Evolutionary conservation across 2,329 filamentous ascomycete genomes (phyloP).

Genomic region (Penicillium sp.): DNA sequence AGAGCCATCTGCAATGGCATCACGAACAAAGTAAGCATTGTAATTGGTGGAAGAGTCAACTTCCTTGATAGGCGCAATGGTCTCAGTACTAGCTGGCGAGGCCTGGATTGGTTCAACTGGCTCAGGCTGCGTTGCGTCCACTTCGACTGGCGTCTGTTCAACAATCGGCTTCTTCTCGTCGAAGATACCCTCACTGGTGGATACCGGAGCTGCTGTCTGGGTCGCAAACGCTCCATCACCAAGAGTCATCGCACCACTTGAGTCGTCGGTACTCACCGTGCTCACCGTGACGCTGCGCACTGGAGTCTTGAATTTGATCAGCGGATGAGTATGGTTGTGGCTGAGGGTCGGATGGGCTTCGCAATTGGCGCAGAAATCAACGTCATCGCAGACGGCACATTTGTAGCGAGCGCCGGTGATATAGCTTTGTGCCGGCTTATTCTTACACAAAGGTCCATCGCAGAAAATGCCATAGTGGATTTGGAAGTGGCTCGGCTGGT

Average conservation of each 20-base stretch:
- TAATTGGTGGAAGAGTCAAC: slow-evolving; percentile 13
- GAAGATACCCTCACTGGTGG: slow-evolving; percentile 12
- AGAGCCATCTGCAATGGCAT: slow-evolving; percentile 74
- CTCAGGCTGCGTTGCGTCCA: slow-evolving; percentile 15
- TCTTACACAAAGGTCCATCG: slow-evolving; percentile 80
- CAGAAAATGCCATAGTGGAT: slow-evolving; percentile 85
- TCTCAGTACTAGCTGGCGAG: neutral
- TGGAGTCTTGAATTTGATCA: slow-evolving; percentile 95
- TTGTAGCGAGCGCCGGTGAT: slow-evolving; percentile 90
- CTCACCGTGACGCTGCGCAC: slow-evolving; percentile 82
- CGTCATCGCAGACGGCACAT: slow-evolving; percentile 91
- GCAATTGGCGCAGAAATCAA: slow-evolving; percentile 90
- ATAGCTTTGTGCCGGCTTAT: slow-evolving; percentile 44
- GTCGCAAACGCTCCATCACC: slow-evolving; percentile 59
- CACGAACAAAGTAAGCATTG: slow-evolving; percentile 67
- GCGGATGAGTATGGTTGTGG: slow-evolving; percentile 92
- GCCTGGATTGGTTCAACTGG: slow-evolving; percentile 1
- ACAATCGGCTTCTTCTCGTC: slow-evolving; percentile 24
- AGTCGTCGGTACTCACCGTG: slow-evolving; percentile 70
- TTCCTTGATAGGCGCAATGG: neutral
- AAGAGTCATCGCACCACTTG: slow-evolving; percentile 60
- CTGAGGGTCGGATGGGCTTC: slow-evolving; percentile 77
- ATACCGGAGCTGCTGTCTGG: neutral
- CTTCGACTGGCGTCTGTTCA: slow-evolving; percentile 19
- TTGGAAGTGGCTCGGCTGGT: slow-evolving; percentile 44